Percentiles rank a stretch among this genome's conserved stretches.
These are phyloP conservation scores for Leucogyrophana mollusca DNA, from an alignment of 768 basidiomycete genomes.

Conservation along the genomic window DNA sequence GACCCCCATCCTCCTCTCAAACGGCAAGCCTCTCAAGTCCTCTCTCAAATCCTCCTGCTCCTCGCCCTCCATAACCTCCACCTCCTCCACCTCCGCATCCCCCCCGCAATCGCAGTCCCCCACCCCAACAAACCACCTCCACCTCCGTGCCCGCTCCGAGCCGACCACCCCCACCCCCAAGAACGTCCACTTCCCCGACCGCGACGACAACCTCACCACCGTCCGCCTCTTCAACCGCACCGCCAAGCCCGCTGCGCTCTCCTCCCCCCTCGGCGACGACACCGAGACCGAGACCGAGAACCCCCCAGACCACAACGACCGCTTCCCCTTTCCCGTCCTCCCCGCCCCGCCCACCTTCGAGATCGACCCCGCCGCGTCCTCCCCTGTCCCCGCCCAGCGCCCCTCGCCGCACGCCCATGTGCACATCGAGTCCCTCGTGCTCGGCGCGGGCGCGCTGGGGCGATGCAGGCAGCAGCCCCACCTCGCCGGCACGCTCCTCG, in stretches of 20 bases:
- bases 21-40: conserved; percentile 85
- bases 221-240: conserved; percentile 62
- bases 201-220: conserved; percentile 57
- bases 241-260: conserved; percentile 66
- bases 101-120: background rate
- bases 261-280: conserved; percentile 33
- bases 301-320: background rate
- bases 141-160: conserved; percentile 46
- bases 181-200: conserved; percentile 85
- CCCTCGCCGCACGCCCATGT: conserved; percentile 24
- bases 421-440: conserved; percentile 38
- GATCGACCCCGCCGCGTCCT: conserved; percentile 17
- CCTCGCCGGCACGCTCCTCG: conserved; percentile 77
- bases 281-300: conserved; percentile 43
- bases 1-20: conserved; percentile 52
- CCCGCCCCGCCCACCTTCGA: conserved; percentile 16
- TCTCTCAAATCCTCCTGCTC: conserved; percentile 62
- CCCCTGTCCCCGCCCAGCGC: conserved; percentile 7
- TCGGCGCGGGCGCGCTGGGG: too few species aligned
- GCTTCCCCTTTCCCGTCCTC: conserved; percentile 26
- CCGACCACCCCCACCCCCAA: conserved; percentile 66
- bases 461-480: too few species aligned
- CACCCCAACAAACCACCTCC: conserved; percentile 8
- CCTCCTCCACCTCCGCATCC: conserved; percentile 5
- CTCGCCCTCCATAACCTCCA: conserved; percentile 10